Evolutionary conservation across 495 filamentous ascomycete species (phyloP), one percentile per base, ranked within the genome.

Genomic region (Sphaerosporella brunnea): DNA sequence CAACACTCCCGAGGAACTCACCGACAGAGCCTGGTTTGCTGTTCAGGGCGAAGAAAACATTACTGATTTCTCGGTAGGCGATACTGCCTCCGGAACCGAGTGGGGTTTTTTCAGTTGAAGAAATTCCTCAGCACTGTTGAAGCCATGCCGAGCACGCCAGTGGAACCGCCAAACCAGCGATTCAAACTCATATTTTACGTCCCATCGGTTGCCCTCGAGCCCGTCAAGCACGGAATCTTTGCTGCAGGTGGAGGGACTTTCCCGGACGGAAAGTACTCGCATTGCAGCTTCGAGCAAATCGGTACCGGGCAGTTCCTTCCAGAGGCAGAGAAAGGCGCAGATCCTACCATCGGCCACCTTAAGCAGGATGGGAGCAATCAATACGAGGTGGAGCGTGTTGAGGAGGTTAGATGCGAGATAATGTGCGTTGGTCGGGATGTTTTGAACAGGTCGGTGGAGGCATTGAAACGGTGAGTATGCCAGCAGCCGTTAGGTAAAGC

Each of bases 301-400:
- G 78, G 76, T 4, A 73, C 63, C 0, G 73, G 73, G 2, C 78
- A 80, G 51, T 83, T 79, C 60, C 64, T 70, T 13, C 75, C 74
- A 2, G 66, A 65, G 11, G 63, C 60, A 18, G 66, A 59, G n/a
- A 58, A 53, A 11, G 54, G 62, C 1, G 73, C 79, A 15, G 76
- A 74, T 23, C 78, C 75, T 10, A 62, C 72, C 45, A 75, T 77
- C 47, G 77, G 78, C 1, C 53, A 58, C 23, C 59, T 66, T 4
- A 72, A 70, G 2, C 34, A 41, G 11, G 43, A 51, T 48, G 47
- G 32, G 15, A 54, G 47, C 18, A 41, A 24, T n/a, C 24, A 34
- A 20, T 56, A 46, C 25, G 55, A 56, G 16, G 52, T 82, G 11
- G 73, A 74, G 54, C 53, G 61, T 36, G 61, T 67, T 0, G 57